Base-by-base conservation (phyloP, 2,329 filamentous ascomycete species). In the Penicillium palitans region DNA sequence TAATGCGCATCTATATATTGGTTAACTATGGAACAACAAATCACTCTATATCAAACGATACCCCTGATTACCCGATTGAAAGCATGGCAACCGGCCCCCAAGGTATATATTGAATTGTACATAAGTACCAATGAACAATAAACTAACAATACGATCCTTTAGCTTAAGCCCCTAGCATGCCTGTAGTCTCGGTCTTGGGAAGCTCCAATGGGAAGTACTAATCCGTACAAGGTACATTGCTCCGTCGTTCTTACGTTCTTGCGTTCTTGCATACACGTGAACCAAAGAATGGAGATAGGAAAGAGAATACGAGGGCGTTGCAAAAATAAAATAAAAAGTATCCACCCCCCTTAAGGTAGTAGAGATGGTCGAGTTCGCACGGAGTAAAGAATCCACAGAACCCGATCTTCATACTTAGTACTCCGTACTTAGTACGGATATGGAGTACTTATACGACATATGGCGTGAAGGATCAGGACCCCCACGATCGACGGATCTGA, bases 401-500 rank as follows among this genome's bases (percentile, higher is more conserved):
- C 29, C 19, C 6, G 45, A 35, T 48, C 46, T 48, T 33, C 27
- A 21, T 31, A 31, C 27, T 27, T 12, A 21, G 44, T 19, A 21
- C n/a, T n/a, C n/a, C n/a, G n/a, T n/a, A n/a, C 29, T 31, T 13
- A 31, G 10, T 31, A 31, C 45, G 13, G 7, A 47, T 21, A 33
- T 19, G 29, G n/a, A 47, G 4, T 21, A 21, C 15, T 27, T 44
- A n/a, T 4, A 44, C 15, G 24, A 29, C 8, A 29, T 17, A 27
- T 35, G 29, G 15, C 46, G 15, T 12, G 21, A 48, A 37, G 31
- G 46, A 35, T 19, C 13, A 24, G 19, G 21, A n/a, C n/a, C 46
- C 46, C 46, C 31, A 35, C 31, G 46, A 35, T 48, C 46, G 46
- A 48, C 31, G 15, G 46, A 48, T 48, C 46, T n/a, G 21, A 48